Base-by-base conservation (phyloP, 495 filamentous ascomycete species). In the Podospora pseudocomata region DNA sequence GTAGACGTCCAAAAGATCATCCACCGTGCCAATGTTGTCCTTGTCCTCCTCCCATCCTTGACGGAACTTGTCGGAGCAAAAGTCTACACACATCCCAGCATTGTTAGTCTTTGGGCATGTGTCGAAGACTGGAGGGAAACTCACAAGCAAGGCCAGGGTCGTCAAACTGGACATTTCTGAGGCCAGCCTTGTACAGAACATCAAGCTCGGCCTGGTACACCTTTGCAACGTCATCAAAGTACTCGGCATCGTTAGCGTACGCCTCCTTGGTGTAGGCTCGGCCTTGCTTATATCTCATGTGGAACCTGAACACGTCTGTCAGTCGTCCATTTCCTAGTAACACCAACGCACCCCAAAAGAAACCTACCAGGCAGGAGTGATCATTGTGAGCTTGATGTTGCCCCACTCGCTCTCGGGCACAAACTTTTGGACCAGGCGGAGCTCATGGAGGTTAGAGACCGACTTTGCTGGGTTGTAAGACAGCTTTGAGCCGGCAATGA, bases 61-160 rank as follows among this genome's bases (percentile, higher is more conserved):
- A 15, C 90, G 83, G 86, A 93, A 91, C 75, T 90, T 88, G 60
- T 90, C 82, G 44, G 88, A 91, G 79, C 90, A 92, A 81, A 93
- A 93, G 73, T 93, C 88, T 90, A 53, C 26, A 65, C 19, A 26
- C 7, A 13, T 5, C 6, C 15, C 27, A 3, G 9, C 23, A 23
- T 23, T 2, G 39, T 55, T 13, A 67, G 76, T 20, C 70, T 30
- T 70, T 30, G 11, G 66, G 39, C n/a, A 63, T 59, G 11, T 27
- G 19, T 13, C 11, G 15, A 39, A 15, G 5, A 58, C 56, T 56
- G 30, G 16, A 60, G 27, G 6, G 56, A 39, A 15, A 76, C 88
- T 81, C 81, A 90, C 89, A 92, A 20, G 89, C 90, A 72, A 92
- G 83, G 67, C 90, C 89, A 13, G 89, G 91, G 75, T 92, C 90